Base-by-base conservation (phyloP, 345 rosid genomes). In the Ricinus communis region DNA sequence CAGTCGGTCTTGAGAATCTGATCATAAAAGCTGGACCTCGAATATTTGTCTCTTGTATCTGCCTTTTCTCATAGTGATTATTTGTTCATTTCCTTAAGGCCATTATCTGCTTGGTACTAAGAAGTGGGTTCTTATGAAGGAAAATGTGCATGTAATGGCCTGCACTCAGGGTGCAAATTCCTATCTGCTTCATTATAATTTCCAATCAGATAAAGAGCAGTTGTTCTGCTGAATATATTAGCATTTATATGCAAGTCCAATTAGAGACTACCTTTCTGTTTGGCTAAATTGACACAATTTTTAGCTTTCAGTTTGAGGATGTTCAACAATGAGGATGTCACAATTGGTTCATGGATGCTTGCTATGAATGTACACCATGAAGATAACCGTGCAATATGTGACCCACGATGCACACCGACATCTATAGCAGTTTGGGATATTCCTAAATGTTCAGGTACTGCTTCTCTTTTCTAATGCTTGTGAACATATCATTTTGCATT, bases 301-400 rank as follows among this genome's bases (percentile, higher is more conserved):
- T 68, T 18, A 19, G 66, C 46, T 85, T 81, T 65, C 83, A 92
- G 96, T 71, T 75, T 92, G 72, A 87, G 96, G 79, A 89, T 91
- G 93, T 91, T 89, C 69, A 87, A 84, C 85, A 89, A 91, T 72
- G 93, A 91, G 84, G 97, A 92, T 82, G 97, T 90, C 73, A 87
- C 85, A n/a, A 88, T 90, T 7, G 97, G 97, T 15, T 88, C 96
- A 31, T 90, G 97, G 97, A 92, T 90, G 97, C 91, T 92, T 21
- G 86, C 90, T 8, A 92, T 92, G 96, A 85, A 92, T 64, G 93
- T 85, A 51, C 80, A 82, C 56, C 93, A 92, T 25, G 97, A 90
- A 72, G 92, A 90, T 71, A 88, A 87, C 74, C 82, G 86, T 57
- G 92, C 90, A 66, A 74, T 90, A 66, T 92, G 97, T 53, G 88